These are phyloP conservation scores for Annulohypoxylon bovei DNA, from an alignment of 495 filamentous ascomycete genomes.

Conservation along the genomic window DNA sequence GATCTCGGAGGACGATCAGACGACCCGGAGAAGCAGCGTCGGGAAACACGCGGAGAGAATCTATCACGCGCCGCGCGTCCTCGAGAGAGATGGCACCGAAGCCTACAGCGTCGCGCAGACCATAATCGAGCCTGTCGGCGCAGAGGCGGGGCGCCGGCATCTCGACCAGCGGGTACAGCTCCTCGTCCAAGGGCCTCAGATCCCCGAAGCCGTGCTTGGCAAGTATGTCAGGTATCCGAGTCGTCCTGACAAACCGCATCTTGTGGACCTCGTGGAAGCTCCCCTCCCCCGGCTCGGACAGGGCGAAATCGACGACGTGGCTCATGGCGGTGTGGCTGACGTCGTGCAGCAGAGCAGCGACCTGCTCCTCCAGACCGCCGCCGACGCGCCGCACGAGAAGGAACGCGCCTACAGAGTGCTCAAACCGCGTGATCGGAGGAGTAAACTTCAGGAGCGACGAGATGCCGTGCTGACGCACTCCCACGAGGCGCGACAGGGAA, in stretches of 20 bases:
- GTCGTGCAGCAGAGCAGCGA: constrained; percentile 57
- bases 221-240: constrained; percentile 49
- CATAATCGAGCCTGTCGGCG: constrained; percentile 57
- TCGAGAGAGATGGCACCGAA: constrained; percentile 48
- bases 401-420: constrained; percentile 58
- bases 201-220: constrained; percentile 44
- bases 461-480: constrained; percentile 54
- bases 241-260: constrained; percentile 50
- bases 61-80: constrained; percentile 41
- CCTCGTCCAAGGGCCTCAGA: constrained; percentile 50
- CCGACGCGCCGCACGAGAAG: constrained; percentile 55
- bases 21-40: constrained; percentile 40
- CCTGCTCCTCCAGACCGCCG: constrained; percentile 52
- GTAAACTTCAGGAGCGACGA: constrained; percentile 50
- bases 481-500: constrained; percentile 49
- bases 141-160: constrained; percentile 54
- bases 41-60: constrained; percentile 47
- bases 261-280: constrained; percentile 60
- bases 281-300: constrained; percentile 52
- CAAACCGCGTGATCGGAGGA: constrained; percentile 53
- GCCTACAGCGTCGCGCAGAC: constrained; percentile 51
- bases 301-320: constrained; percentile 54
- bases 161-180: constrained; percentile 55
- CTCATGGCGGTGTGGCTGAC: constrained; percentile 57
- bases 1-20: constrained; percentile 50